Percentiles rank a stretch among this genome's conserved stretches.
These are phyloP conservation scores for Monilinia aucupariae DNA, from an alignment of 2,329 filamentous ascomycete species.

Conservation along the genomic window DNA sequence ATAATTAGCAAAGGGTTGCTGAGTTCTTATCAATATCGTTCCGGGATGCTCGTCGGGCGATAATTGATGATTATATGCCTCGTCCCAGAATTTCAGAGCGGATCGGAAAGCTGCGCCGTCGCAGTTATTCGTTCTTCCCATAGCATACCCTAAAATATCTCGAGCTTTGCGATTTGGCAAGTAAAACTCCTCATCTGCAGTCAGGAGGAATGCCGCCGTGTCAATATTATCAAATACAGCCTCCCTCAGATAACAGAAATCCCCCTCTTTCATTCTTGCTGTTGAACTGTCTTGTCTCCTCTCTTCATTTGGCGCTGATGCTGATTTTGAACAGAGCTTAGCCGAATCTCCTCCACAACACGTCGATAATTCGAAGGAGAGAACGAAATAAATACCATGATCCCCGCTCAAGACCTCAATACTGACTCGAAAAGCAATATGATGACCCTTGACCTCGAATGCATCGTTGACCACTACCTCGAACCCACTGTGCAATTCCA, in stretches of 20 bases:
- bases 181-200: constrained; percentile 25
- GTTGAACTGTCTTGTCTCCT: background rate
- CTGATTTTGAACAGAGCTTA: background rate
- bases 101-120: constrained; percentile 16
- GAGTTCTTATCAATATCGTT: constrained; percentile 15
- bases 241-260: constrained; percentile 20
- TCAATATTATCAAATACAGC: constrained; percentile 25
- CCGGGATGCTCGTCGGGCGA: constrained; percentile 20
- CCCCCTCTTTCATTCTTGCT: background rate
- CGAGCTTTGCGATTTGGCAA: constrained; percentile 22
- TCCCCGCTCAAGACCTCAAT: constrained; percentile 18
- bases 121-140: constrained; percentile 22
- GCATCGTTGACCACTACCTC: constrained; percentile 17
- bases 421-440: constrained; percentile 18
- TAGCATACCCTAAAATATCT: constrained; percentile 20
- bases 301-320: background rate
- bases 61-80: constrained; percentile 18
- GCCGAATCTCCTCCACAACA: background rate
- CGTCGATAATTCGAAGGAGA: constrained; percentile 19
- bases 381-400: constrained; percentile 19
- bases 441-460: background rate
- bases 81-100: constrained; percentile 24
- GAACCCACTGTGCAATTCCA: constrained; percentile 4
- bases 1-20: constrained; percentile 18
- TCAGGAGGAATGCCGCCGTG: constrained; percentile 21